These are phyloP conservation scores for Aspergillus unguis DNA, from an alignment of 2,329 filamentous ascomycete species.

Conservation along the genomic window DNA sequence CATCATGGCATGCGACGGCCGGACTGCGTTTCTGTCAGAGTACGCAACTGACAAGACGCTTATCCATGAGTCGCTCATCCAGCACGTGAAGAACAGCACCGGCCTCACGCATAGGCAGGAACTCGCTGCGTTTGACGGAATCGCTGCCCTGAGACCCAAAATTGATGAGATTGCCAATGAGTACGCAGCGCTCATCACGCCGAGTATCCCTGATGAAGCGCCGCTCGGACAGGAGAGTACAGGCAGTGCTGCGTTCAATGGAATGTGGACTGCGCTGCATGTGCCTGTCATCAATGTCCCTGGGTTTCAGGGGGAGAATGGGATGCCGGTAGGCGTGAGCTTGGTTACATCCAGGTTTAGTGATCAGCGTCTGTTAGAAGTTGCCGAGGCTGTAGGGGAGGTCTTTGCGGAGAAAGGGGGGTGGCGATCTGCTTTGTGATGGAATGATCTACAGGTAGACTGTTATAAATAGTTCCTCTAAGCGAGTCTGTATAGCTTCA, in stretches of 20 bases:
- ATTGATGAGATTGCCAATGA: constrained; percentile 29
- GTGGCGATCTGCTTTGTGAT: constrained; percentile 1
- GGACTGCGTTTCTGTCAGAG: constrained; percentile 5
- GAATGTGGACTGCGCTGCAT: constrained; percentile 46
- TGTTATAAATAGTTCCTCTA: too few species aligned
- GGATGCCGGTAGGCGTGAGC: constrained; percentile 59
- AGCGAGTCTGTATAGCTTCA: too few species aligned
- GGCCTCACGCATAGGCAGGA: neutral
- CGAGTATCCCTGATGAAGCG: constrained; percentile 59
- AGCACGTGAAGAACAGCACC: constrained; percentile 4
- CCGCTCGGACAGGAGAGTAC: constrained; percentile 54
- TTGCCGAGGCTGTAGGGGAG: constrained; percentile 1
- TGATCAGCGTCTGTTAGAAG: constrained; percentile 27
- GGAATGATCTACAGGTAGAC: neutral
- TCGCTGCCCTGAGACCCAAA: constrained; percentile 2
- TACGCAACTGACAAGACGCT: constrained; percentile 1
- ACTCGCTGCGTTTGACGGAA: constrained; percentile 9
- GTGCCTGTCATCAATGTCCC: constrained; percentile 63
- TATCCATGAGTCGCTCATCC: neutral
- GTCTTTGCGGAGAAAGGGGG: constrained; percentile 5
- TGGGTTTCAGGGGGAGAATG: constrained; percentile 56
- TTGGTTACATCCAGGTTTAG: constrained; percentile 48
- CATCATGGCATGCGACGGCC: constrained; percentile 5
- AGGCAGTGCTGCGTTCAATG: constrained; percentile 53
- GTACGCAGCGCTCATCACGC: constrained; percentile 57